Percentiles rank a stretch among this genome's conserved stretches.
Conservation (phyloP, 768 basidiomycete species). For the Leccinum aurantiacum region DNA sequence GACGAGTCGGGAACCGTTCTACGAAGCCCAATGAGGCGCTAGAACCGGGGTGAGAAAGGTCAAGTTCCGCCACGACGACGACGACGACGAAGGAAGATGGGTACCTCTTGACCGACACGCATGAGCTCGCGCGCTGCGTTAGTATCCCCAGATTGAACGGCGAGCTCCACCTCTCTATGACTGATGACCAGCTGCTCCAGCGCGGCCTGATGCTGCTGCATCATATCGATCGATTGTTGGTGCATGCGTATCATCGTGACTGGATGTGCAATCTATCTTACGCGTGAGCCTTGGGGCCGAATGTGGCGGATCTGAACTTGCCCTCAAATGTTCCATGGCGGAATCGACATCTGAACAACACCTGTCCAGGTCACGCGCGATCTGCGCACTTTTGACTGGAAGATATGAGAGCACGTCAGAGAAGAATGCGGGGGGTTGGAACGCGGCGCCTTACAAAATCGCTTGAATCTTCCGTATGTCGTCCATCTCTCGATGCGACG, state of each 20-base stretch:
- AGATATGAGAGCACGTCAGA: constrained; percentile 3
- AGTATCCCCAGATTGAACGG: constrained; percentile 40
- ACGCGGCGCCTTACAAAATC: constrained; percentile 37
- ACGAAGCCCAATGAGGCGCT: constrained; percentile 28
- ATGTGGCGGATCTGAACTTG: constrained; percentile 35
- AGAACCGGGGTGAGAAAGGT: not conserved
- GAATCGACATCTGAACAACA: constrained; percentile 44
- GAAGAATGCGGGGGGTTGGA: not conserved
- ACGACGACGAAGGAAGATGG: not conserved
- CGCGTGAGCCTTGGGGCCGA: not conserved
- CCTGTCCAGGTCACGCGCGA: constrained; percentile 45
- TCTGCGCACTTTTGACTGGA: constrained; percentile 46
- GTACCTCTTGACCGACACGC: constrained; percentile 53
- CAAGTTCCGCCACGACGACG: not conserved
- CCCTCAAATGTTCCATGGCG: constrained; percentile 39
- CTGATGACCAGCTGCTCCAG: constrained; percentile 40
- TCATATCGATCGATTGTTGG: constrained; percentile 27
- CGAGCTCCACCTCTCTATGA: constrained; percentile 36
- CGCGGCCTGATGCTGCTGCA: constrained; percentile 32
- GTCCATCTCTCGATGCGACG: constrained; percentile 41
- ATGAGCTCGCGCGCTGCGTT: constrained; percentile 47
- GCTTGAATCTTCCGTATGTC: constrained; percentile 36
- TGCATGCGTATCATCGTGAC: constrained; percentile 31
- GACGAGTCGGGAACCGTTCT: not conserved
- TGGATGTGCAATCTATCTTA: constrained; percentile 23